Evolutionary conservation across 495 filamentous ascomycete genomes (phyloP).

Genomic region (Hypoxylon trugodes): DNA sequence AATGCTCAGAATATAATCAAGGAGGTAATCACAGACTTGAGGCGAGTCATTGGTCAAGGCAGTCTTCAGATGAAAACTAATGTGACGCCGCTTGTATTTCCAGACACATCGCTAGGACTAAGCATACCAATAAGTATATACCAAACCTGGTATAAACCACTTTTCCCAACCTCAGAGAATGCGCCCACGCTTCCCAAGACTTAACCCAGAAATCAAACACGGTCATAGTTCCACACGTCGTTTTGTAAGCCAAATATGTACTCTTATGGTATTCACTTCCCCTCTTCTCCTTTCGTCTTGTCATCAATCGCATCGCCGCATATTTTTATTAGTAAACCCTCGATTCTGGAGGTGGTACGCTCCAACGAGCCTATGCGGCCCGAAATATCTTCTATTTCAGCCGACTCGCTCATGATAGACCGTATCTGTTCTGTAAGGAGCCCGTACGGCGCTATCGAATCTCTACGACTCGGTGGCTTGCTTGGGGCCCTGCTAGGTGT

Average conservation of each 20-base stretch:
- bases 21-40: too few relatives aligned
- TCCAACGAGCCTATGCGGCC: slow-evolving; percentile 51
- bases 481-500: too few relatives aligned
- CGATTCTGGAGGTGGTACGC: slow-evolving; percentile 48
- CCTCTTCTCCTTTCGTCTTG: slow-evolving; percentile 2
- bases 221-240: neutral
- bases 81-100: too few relatives aligned
- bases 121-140: too few relatives aligned
- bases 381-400: slow-evolving; percentile 47
- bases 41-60: too few relatives aligned
- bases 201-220: slow-evolving; percentile 30
- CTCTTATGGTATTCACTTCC: neutral
- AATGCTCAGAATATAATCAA: too few relatives aligned
- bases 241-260: neutral
- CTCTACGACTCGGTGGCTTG: slow-evolving; percentile 49
- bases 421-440: slow-evolving; percentile 49
- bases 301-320: slow-evolving; percentile 12
- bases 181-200: slow-evolving; percentile 42
- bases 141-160: too few relatives aligned
- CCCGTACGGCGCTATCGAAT: slow-evolving; percentile 56
- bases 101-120: too few relatives aligned
- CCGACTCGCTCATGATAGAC: slow-evolving; percentile 48
- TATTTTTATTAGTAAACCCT: slow-evolving; percentile 47
- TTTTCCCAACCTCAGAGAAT: neutral
- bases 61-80: too few relatives aligned